These are phyloP conservation scores for Rhodosorus marinus DNA, from an alignment of 23 red algal species.

Conservation along the genomic window DNA sequence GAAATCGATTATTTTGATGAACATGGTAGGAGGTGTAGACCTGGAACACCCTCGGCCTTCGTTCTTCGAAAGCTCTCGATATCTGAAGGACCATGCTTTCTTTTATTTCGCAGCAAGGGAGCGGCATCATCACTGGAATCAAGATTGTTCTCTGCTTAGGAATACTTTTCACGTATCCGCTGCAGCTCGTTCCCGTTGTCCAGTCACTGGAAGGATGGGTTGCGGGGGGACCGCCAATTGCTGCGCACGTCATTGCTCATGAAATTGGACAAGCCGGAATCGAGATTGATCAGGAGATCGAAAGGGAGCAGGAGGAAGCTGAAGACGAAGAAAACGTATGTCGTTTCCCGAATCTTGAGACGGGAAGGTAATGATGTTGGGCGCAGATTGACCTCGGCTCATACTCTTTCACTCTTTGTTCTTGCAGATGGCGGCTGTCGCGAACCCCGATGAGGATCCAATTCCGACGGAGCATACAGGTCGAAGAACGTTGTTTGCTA, in stretches of 20 bases:
- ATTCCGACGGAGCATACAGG: no score
- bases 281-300: no score
- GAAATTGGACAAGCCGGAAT: not conserved
- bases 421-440: no score
- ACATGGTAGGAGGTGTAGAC: conserved; percentile 23
- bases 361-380: no score
- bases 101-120: no score
- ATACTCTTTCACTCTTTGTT: no score
- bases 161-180: conserved; percentile 92
- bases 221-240: not conserved
- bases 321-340: not conserved
- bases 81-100: no score
- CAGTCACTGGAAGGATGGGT: conserved; percentile 57
- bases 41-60: not conserved
- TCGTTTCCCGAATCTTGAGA: no score
- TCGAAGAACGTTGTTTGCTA: conserved; percentile 27
- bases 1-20: conserved; percentile 63
- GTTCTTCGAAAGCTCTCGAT: not conserved
- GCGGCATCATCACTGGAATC: conserved; percentile 32
- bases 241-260: not conserved
- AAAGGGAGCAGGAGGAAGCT: not conserved
- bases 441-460: no score
- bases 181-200: conserved; percentile 82
- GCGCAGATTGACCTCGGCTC: no score
- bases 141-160: conserved; percentile 61